Evolutionary conservation across 176 grass and related monocot genomes (phyloP).

Genomic region (Triticum monococcum): DNA sequence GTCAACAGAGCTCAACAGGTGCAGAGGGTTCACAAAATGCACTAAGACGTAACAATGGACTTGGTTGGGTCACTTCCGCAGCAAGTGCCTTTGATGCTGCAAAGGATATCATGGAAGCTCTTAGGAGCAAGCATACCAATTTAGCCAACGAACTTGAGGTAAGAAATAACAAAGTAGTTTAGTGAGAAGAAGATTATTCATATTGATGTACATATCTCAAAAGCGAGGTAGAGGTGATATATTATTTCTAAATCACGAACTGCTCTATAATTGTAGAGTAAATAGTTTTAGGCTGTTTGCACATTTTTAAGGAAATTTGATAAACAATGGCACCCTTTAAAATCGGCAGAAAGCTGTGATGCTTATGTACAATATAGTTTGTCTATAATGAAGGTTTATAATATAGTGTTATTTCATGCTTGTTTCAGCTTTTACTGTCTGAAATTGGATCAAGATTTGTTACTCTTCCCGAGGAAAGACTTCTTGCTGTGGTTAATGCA

Average conservation of each 20-base stretch:
- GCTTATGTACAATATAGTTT: background rate
- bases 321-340: slow-evolving; percentile 11
- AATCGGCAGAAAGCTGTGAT: background rate
- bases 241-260: background rate
- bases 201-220: background rate
- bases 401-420: slow-evolving; percentile 37
- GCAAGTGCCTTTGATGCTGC: slow-evolving; percentile 97
- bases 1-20: slow-evolving; percentile 59
- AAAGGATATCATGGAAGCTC: slow-evolving; percentile 99
- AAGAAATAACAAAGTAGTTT: slow-evolving; percentile 16
- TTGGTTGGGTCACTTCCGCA: slow-evolving; percentile 75
- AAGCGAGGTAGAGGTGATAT: background rate
- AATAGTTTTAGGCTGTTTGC: background rate
- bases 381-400: background rate
- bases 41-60: slow-evolving; percentile 61
- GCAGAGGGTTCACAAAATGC: slow-evolving; percentile 52
- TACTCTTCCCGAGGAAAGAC: slow-evolving; percentile 95
- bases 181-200: background rate
- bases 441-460: slow-evolving; percentile 99
- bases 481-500: slow-evolving; percentile 96
- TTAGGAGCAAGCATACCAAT: slow-evolving; percentile 90
- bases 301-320: background rate
- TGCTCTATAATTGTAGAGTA: background rate
- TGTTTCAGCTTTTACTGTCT: slow-evolving; percentile 85
- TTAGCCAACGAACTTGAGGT: slow-evolving; percentile 64